phyloP scores from a whole-genome alignment of 805 yeast species.

The Maudiozyma pseudohumilis region DNA sequence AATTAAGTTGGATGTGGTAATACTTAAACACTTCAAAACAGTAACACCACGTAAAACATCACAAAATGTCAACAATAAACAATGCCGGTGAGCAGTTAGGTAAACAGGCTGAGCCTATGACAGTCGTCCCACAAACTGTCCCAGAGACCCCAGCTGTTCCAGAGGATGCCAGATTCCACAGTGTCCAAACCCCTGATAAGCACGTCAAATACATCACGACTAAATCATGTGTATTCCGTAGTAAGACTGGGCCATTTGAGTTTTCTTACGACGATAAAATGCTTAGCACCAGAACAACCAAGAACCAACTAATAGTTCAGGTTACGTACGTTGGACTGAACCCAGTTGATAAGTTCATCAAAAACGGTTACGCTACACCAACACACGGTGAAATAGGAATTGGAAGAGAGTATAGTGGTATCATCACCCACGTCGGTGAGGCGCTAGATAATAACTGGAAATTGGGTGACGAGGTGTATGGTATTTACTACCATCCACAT shows the following conservation, averaged over 20 bases:
- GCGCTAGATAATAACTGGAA: constrained; percentile 31
- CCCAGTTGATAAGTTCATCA: constrained; percentile 55
- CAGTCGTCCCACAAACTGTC: background rate
- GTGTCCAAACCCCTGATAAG: constrained; percentile 40
- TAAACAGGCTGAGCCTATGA: background rate
- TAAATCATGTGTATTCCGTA: constrained; percentile 35
- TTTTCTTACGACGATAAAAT: constrained; percentile 46
- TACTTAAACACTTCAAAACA: no score
- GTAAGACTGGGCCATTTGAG: constrained; percentile 29
- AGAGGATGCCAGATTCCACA: constrained; percentile 19
- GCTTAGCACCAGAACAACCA: constrained; percentile 34
- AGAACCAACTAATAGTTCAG: constrained; percentile 44
- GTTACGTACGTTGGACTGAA: constrained; percentile 51
- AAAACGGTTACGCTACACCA: constrained; percentile 44
- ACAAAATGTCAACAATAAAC: background rate
- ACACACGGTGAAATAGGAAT: constrained; percentile 50
- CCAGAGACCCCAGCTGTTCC: background rate
- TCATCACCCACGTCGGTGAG: constrained; percentile 45
- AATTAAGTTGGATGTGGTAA: no score
- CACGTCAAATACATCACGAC: constrained; percentile 44
- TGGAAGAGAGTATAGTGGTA: constrained; percentile 65
- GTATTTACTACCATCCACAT: constrained; percentile 43
- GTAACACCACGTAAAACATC: no score
- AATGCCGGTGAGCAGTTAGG: background rate
- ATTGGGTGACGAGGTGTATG: constrained; percentile 59